Conservation (phyloP, 257 asterid species). For the Capsicum pubescens region DNA sequence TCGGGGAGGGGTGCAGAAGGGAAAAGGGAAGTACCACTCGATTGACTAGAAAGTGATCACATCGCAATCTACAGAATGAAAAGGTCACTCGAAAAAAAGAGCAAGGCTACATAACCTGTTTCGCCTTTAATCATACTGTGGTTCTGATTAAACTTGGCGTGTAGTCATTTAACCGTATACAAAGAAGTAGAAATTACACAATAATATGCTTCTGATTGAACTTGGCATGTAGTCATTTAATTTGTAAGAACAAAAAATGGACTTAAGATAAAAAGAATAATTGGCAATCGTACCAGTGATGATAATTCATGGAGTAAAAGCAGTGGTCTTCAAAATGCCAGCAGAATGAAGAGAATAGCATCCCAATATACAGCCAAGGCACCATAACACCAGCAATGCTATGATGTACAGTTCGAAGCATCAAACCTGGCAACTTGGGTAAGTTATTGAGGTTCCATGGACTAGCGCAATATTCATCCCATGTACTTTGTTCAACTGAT, state of each 20-base stretch:
- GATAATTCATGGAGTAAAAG: conserved; percentile 96
- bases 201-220: neutral
- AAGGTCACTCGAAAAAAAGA: conserved; percentile 6
- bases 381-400: conserved; percentile 98
- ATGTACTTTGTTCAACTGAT: conserved; percentile 59
- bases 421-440: conserved; percentile 88
- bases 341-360: conserved; percentile 94
- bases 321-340: conserved; percentile 99
- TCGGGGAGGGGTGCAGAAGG: neutral
- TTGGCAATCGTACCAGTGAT: conserved; percentile 70
- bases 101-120: neutral
- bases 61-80: neutral
- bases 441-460: conserved; percentile 97
- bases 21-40: neutral
- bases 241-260: neutral
- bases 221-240: neutral
- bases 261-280: neutral
- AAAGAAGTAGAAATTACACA: neutral
- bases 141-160: too few species aligned
- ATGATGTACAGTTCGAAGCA: conserved; percentile 86
- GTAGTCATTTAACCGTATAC: too few species aligned
- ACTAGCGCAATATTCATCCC: conserved; percentile 82
- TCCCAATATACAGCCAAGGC: conserved; percentile 95
- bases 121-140: neutral
- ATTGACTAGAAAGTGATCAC: neutral